A percentile compares a stretch with the other conserved stretches of the same genome.
Evolutionary conservation across 805 yeast genomes (phyloP).

Genomic region (Schizosaccharomyces pombe): DNA sequence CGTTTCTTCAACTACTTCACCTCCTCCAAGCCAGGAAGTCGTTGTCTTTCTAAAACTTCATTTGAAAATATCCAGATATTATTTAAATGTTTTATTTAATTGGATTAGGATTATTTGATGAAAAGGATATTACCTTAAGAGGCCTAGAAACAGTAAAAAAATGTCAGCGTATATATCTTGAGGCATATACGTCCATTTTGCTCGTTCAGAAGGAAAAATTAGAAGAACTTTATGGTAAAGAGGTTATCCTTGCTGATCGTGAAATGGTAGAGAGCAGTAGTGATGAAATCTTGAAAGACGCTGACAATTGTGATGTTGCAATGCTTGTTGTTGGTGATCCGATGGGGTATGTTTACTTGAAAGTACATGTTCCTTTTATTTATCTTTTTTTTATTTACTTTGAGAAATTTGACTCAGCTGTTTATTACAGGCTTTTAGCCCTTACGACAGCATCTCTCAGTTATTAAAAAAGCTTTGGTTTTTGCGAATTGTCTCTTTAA

Average conservation of each 20-base stretch:
- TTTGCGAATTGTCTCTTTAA: no score
- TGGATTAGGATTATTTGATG: conserved; percentile 79
- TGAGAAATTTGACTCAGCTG: no score
- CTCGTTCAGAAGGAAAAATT: conserved; percentile 58
- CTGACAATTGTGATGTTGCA: conserved; percentile 65
- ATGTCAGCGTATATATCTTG: conserved; percentile 79
- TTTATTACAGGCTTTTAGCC: no score
- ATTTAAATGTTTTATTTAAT: conserved; percentile 56
- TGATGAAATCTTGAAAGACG: conserved; percentile 56
- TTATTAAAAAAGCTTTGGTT: no score
- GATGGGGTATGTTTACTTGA: no score
- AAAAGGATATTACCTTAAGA: conserved; percentile 76
- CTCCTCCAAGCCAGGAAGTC: no score
- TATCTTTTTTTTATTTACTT: not conserved
- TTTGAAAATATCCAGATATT: not conserved
- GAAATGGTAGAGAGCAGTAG: conserved; percentile 81
- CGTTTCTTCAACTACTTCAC: no score
- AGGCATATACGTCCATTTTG: conserved; percentile 81
- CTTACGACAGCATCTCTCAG: no score
- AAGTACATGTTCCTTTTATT: not conserved
- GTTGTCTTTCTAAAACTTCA: no score
- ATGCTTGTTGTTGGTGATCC: conserved; percentile 94
- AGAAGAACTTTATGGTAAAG: conserved; percentile 67
- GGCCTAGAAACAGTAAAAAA: conserved; percentile 66
- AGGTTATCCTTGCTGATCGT: conserved; percentile 73